Base-by-base conservation (phyloP, 2,329 filamentous ascomycete genomes). In the Pseudocercospora eumusae region DNA sequence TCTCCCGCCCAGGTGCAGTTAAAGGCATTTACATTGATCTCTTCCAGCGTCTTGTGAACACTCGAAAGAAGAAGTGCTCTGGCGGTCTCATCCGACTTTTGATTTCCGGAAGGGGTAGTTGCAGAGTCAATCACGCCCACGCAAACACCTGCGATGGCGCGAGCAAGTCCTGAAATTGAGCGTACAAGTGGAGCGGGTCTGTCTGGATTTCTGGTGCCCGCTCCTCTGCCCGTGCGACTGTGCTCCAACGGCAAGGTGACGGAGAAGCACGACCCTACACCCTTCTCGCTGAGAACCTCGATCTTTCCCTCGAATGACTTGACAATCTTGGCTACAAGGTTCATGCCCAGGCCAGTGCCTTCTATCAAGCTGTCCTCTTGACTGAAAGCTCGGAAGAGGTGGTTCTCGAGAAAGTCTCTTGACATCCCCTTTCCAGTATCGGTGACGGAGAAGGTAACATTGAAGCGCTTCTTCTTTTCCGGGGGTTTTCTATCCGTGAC, bases 351-450 rank as follows among this genome's bases (percentile, higher is more conserved):
- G 0, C 88, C 88, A 0, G 85, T 84, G 0, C 88, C 88, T 0
- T 84, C 81, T 0, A 83, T 79, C 0, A 90, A 72, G 0, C 78
- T 76, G 52, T 89, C 82, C 68, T 91, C 88, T 63, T 91, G 88
- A 0, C 80, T 75, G 62, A 90, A 90, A 0, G 87, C 84, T 0
- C 81, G 83, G 71, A 87, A 91, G 0, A 90, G 74, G 13, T 83
- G 80, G 15, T 85, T 82, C 27, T 82, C 79, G 4, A 90, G 74
- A 64, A 86, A 91, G 7, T 88, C 84, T 11, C 83, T 78, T 0
- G 82, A 82, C 56, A 91, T 91, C 1, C 88, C 88, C 36, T 80
- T 81, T 0, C 88, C 88, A 0, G 86, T 88, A 66, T 91, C 88
- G 0, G 78, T 77, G 0, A 91, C 82, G 9, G 63, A 64, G 23